Percentiles rank a stretch among this genome's conserved stretches.
These are phyloP conservation scores for Calycina herbarum DNA, from an alignment of 2,329 filamentous ascomycete genomes.

Conservation along the genomic window DNA sequence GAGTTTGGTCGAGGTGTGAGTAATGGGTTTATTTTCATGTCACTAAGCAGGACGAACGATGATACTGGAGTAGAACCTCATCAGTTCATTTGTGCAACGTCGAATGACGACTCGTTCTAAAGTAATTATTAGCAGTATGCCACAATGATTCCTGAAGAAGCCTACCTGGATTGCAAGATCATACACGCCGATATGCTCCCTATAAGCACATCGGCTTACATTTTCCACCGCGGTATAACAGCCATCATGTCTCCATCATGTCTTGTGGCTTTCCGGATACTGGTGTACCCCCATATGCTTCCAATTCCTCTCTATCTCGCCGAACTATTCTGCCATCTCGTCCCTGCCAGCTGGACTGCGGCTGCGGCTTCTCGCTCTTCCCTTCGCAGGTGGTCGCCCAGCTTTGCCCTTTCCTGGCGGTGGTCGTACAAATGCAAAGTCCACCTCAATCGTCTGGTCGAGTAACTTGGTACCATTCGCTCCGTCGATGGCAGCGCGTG, in stretches of 20 bases:
- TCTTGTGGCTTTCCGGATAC: background rate
- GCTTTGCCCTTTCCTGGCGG: slow-evolving; percentile 60
- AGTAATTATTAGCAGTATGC: background rate
- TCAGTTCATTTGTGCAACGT: background rate
- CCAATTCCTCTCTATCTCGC: background rate
- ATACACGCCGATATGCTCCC: slow-evolving; percentile 18
- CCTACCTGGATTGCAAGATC: slow-evolving; percentile 9
- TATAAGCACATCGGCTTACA: slow-evolving; percentile 16
- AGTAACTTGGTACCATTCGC: slow-evolving; percentile 76
- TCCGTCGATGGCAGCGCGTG: slow-evolving; percentile 77
- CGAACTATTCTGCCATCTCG: slow-evolving; percentile 30
- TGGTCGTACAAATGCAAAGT: slow-evolving; percentile 83
- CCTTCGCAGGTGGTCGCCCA: slow-evolving; percentile 37
- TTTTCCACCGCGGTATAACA: background rate
- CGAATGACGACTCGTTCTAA: background rate
- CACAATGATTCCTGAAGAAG: background rate
- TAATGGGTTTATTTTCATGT: background rate
- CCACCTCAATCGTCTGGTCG: slow-evolving; percentile 77
- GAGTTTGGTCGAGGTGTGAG: background rate
- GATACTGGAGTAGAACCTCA: background rate
- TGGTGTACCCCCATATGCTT: background rate
- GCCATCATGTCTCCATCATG: background rate
- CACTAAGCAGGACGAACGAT: background rate
- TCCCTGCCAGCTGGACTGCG: slow-evolving; percentile 36
- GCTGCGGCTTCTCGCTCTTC: slow-evolving; percentile 37